These are phyloP conservation scores for Dioscorea cayenensis DNA, from an alignment of 116 monocot species.

Conservation along the genomic window DNA sequence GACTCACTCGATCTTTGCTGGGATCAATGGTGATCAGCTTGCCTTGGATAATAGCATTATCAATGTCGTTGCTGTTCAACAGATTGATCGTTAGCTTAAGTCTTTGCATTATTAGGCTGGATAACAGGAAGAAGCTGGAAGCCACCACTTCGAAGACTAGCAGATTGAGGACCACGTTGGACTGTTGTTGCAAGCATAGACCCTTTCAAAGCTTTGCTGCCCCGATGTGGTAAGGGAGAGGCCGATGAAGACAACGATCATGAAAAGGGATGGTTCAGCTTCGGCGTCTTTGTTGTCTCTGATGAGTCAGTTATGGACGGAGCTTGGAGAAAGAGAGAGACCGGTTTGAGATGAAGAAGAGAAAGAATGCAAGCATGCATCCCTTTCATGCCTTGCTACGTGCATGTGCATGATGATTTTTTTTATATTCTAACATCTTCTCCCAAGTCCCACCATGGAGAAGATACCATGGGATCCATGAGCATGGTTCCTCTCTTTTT, in stretches of 20 bases:
- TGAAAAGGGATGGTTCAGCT: slow-evolving; percentile 19
- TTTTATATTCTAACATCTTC: too few relatives aligned
- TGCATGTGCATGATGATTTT: too few relatives aligned
- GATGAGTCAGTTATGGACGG: background rate
- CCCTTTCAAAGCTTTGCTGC: slow-evolving; percentile 26
- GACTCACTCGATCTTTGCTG: slow-evolving; percentile 34
- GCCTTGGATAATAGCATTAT: slow-evolving; percentile 51
- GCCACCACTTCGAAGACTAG: slow-evolving; percentile 45
- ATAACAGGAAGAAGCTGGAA: slow-evolving; percentile 55
- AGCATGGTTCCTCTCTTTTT: too few relatives aligned
- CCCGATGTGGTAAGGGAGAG: slow-evolving; percentile 35
- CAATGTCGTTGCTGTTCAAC: slow-evolving; percentile 37
- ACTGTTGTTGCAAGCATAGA: slow-evolving; percentile 30
- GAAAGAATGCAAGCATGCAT: too few relatives aligned
- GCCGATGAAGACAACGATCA: slow-evolving; percentile 47
- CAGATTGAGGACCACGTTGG: slow-evolving; percentile 27
- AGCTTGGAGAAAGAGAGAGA: too few relatives aligned
- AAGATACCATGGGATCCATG: too few relatives aligned
- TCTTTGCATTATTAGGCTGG: slow-evolving; percentile 41
- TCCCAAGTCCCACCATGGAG: too few relatives aligned
- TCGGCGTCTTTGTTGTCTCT: background rate
- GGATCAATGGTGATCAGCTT: slow-evolving; percentile 64
- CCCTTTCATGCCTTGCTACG: too few relatives aligned
- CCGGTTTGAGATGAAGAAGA: too few relatives aligned
- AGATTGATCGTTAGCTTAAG: slow-evolving; percentile 47